A percentile compares a stretch with the other conserved stretches of the same genome.
Conservation (phyloP, 768 basidiomycete species). For the Lactarius sp. region DNA sequence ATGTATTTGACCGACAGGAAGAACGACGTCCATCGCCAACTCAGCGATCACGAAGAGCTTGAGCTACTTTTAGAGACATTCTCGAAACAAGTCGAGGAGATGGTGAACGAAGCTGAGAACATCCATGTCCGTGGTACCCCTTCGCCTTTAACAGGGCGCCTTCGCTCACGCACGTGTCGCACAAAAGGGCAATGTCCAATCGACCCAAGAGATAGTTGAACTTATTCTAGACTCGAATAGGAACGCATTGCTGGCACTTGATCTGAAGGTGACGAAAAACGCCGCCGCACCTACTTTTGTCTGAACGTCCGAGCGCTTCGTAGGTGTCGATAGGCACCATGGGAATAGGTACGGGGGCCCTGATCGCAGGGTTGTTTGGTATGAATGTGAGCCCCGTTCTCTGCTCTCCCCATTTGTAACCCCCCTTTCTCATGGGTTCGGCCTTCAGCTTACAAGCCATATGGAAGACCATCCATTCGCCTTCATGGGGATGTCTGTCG, state of each 20-base stretch:
- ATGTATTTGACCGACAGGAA: constrained; percentile 94
- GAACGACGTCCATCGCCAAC: constrained; percentile 50
- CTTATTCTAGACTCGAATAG: constrained; percentile 94
- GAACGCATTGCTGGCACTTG: constrained; percentile 85
- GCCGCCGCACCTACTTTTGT: background rate
- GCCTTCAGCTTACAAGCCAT: constrained; percentile 60
- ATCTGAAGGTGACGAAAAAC: constrained; percentile 61
- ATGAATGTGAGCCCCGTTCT: constrained; percentile 74
- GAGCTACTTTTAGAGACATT: constrained; percentile 94
- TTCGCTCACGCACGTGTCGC: constrained; percentile 3
- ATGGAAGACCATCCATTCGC: constrained; percentile 70
- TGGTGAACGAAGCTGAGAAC: constrained; percentile 87
- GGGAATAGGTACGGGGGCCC: constrained; percentile 85
- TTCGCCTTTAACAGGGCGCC: background rate
- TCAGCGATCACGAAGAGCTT: constrained; percentile 86
- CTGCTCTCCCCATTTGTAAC: constrained; percentile 3
- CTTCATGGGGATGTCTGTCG: constrained; percentile 60
- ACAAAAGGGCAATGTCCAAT: constrained; percentile 80
- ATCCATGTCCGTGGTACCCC: constrained; percentile 53
- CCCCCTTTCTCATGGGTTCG: constrained; percentile 19
- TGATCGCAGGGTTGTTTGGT: constrained; percentile 88
- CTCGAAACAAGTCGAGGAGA: constrained; percentile 94
- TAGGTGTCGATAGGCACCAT: constrained; percentile 92
- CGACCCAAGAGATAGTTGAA: constrained; percentile 97
- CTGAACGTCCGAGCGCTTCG: background rate